These are phyloP conservation scores for Domatiomyces catenatus DNA, from an alignment of 2,329 filamentous ascomycete genomes.

Conservation along the genomic window DNA sequence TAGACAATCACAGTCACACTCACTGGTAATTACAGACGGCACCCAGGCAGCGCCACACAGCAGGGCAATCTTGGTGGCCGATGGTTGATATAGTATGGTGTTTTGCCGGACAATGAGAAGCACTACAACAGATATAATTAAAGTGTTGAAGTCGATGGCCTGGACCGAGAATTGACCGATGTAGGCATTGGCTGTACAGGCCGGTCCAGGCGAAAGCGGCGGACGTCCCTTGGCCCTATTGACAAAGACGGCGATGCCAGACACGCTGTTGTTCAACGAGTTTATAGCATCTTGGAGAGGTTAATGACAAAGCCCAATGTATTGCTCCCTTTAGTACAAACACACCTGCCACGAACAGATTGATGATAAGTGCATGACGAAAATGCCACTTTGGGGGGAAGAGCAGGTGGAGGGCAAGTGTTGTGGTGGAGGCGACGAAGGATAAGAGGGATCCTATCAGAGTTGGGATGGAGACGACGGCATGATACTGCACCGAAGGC, in stretches of 20 bases:
- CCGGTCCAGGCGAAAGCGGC: constrained; percentile 18
- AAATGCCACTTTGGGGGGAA: constrained; percentile 13
- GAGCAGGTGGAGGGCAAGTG: constrained; percentile 9
- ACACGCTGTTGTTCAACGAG: constrained; percentile 29
- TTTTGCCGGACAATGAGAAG: constrained; percentile 17
- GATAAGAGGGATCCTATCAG: constrained; percentile 11
- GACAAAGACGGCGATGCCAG: constrained; percentile 24
- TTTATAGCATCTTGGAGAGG: constrained; percentile 29
- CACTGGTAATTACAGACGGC: constrained; percentile 1
- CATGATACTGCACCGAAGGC: neutral
- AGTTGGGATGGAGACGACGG: constrained; percentile 11
- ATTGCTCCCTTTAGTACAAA: neutral
- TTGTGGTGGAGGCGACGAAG: constrained; percentile 6
- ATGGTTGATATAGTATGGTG: neutral
- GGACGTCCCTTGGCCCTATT: constrained; percentile 9
- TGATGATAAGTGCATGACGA: constrained; percentile 15
- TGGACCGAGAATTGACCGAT: constrained; percentile 33
- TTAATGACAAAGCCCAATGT: constrained; percentile 8
- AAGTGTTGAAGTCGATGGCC: constrained; percentile 22
- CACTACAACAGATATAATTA: neutral
- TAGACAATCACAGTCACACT: neutral
- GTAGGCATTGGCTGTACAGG: constrained; percentile 31
- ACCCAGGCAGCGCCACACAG: neutral
- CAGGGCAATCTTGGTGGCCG: constrained; percentile 5
- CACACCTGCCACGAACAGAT: constrained; percentile 13